Percentiles rank a stretch among this genome's conserved stretches.
phyloP scores from a whole-genome alignment of 1,284 basidiomycete species.

The Peniophora sp. region DNA sequence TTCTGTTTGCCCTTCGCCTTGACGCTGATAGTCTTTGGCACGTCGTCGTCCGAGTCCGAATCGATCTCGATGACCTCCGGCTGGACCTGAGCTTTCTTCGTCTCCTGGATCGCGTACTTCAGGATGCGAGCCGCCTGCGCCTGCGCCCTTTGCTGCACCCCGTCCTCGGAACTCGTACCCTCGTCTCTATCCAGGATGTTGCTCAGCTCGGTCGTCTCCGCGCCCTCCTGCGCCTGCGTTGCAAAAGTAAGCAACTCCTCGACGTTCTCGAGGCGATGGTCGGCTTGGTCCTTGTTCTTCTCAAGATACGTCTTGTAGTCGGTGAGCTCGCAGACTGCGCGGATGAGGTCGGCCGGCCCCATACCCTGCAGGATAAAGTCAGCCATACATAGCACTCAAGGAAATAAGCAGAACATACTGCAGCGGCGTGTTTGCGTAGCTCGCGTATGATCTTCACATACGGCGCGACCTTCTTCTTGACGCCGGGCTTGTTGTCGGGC shows the following conservation, averaged over 20 bases:
- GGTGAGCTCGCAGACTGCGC: not conserved
- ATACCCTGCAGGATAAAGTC: not conserved
- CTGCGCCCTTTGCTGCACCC: not conserved
- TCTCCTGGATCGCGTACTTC: not conserved
- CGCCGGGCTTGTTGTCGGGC: constrained; percentile 57
- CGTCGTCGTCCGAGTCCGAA: not conserved
- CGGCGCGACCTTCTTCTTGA: constrained; percentile 53
- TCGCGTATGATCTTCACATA: constrained; percentile 55
- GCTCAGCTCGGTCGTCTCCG: not conserved
- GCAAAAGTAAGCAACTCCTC: not conserved
- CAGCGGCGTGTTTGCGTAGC: constrained; percentile 47
- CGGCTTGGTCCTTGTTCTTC: not conserved
- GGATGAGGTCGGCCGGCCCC: not conserved
- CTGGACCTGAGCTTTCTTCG: not conserved
- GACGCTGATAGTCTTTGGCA: constrained; percentile 8
- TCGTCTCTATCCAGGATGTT: not conserved
- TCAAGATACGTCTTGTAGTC: not conserved
- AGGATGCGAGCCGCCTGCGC: no score
- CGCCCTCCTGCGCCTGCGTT: not conserved
- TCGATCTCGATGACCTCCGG: not conserved
- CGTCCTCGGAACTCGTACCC: not conserved
- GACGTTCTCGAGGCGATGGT: not conserved
- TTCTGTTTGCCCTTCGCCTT: constrained; percentile 4
- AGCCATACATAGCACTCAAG: not conserved
- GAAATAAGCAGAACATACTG: constrained; percentile 27